Evolutionary conservation across 306 rosid genomes (phyloP).

Genomic region (Herpetospermum pedunculosum): DNA sequence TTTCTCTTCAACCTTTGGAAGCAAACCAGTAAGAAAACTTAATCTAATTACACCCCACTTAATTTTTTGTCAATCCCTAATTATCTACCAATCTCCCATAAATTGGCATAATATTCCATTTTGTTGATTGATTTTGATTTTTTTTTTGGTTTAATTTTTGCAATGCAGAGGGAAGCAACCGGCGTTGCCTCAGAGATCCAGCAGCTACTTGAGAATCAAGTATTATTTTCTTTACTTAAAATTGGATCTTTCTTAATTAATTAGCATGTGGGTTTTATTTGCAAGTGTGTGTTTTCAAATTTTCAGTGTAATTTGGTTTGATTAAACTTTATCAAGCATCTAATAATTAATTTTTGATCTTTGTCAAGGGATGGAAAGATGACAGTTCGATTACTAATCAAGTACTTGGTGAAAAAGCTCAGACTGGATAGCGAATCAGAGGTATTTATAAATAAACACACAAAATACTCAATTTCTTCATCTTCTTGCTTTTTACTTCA

Average conservation of each 20-base stretch:
- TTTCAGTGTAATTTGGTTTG: background rate
- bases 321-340: background rate
- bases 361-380: slow-evolving; percentile 72
- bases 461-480: background rate
- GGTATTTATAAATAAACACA: slow-evolving; percentile 32
- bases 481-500: background rate
- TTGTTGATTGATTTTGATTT: background rate
- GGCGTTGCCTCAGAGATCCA: slow-evolving; percentile 74
- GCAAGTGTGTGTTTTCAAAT: background rate
- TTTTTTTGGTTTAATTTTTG: background rate
- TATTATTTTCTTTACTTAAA: slow-evolving; percentile 6
- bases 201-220: slow-evolving; percentile 92
- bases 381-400: slow-evolving; percentile 84
- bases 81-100: too few species aligned
- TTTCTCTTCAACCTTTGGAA: slow-evolving; percentile 69
- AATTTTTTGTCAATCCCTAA: background rate
- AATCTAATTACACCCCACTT: background rate
- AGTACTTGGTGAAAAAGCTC: slow-evolving; percentile 80
- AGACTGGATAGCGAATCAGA: slow-evolving; percentile 78
- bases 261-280: background rate
- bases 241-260: background rate
- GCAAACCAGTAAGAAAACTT: slow-evolving; percentile 48
- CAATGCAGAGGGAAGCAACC: slow-evolving; percentile 70
- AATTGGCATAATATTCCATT: too few species aligned
- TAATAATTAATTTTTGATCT: background rate